Evolutionary conservation across 441 rosid species (phyloP).

Genomic region (Pelargonium exstipulatum): DNA sequence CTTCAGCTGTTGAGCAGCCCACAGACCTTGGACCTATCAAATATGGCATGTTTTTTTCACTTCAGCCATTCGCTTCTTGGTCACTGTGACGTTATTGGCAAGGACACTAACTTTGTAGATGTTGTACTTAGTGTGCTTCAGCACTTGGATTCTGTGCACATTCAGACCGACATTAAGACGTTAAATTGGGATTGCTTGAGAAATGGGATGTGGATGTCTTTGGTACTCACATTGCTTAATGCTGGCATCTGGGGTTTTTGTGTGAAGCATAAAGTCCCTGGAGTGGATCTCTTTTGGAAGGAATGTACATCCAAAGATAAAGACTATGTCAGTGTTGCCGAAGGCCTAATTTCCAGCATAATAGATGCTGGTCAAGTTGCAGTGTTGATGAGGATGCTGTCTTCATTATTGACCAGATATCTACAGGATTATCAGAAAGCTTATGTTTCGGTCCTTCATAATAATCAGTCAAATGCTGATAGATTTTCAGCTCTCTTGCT

Average conservation of each 20-base stretch:
- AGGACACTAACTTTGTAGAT: slow-evolving; percentile 37
- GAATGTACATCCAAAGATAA: slow-evolving; percentile 48
- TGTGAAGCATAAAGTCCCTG: slow-evolving; percentile 45
- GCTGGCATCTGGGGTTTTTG: slow-evolving; percentile 56
- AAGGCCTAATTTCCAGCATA: slow-evolving; percentile 50
- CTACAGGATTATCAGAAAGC: slow-evolving; percentile 61
- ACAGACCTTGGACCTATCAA: slow-evolving; percentile 44
- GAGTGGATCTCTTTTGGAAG: slow-evolving; percentile 42
- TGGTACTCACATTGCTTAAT: slow-evolving; percentile 59
- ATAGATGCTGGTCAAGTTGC: slow-evolving; percentile 52
- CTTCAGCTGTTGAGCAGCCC: slow-evolving; percentile 38
- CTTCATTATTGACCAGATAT: slow-evolving; percentile 59
- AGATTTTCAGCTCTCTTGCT: slow-evolving; percentile 61
- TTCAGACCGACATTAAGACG: slow-evolving; percentile 46
- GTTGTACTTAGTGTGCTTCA: slow-evolving; percentile 47
- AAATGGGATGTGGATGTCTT: slow-evolving; percentile 78
- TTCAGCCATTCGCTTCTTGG: slow-evolving; percentile 55
- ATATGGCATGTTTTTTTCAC: slow-evolving; percentile 46
- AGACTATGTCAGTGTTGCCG: slow-evolving; percentile 49
- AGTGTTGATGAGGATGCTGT: slow-evolving; percentile 50
- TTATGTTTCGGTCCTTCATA: slow-evolving; percentile 60
- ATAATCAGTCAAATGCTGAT: slow-evolving; percentile 36
- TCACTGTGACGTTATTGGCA: slow-evolving; percentile 39
- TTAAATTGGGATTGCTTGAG: slow-evolving; percentile 88
- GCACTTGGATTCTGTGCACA: slow-evolving; percentile 39